Evolutionary conservation across 257 asterid genomes (phyloP), one percentile per base, ranked within the genome.

Genomic region (Nicotiana otophora): DNA sequence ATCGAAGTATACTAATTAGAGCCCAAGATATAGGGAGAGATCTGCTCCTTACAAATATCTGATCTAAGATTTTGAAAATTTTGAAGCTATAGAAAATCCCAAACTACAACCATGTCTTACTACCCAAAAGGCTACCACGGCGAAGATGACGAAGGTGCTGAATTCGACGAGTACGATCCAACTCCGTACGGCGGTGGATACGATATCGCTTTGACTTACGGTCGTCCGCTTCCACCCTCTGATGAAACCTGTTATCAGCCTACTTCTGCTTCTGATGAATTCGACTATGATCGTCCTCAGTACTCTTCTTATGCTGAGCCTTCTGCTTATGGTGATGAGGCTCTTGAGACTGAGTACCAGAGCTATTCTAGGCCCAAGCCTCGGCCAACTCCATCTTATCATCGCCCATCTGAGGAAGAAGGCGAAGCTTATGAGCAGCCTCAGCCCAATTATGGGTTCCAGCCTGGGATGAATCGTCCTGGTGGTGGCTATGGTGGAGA

Each of bases 151-250:
- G 93, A 88, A 20, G 92, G 88, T 48, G 92, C 87, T 78, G 97
- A 92, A 85, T 96, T 92, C 88, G 94, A 93, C 57, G 98, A 94
- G 85, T 94, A 83, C 87, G 99, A 96, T 74, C 78, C 97, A 70
- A 92, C 97, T 80, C 99, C 98, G 1, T 96, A 94, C 86, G 92
- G 92, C 36, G 99, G 99, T 15, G 98, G 98, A 34, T 96, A 94
- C 89, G 93, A 94, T 89, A 90, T 93, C 57, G 17, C 82, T 4
- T 19, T 90, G 68, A 91, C 92, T 55, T 96, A 92, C 86, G 99
- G 99, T 76, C 96, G 95, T 51, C 89, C 94, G 7, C 90, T 91
- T 82, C 92, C 91, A 0, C 97, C 94, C 8, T 94, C 98, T 4
- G 95, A 91, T 4, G 95, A 90, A 46, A 96, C 87, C 70, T 96